Evolutionary conservation across 495 filamentous ascomycete genomes (phyloP).

Genomic region (Chaetomium fimeti): DNA sequence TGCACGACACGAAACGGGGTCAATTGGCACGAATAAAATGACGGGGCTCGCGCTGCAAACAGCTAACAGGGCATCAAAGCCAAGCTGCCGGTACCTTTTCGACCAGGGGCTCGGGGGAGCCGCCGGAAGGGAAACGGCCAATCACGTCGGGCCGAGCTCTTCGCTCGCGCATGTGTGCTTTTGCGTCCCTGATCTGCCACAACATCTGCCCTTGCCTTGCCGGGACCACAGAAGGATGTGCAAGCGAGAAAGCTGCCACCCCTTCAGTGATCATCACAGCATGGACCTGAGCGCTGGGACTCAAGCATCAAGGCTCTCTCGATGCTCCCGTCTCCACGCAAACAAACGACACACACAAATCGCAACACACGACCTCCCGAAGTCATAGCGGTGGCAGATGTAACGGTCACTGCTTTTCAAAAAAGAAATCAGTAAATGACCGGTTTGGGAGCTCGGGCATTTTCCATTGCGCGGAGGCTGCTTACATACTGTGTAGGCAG

Average conservation of each 20-base stretch:
- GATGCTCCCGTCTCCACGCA: neutral
- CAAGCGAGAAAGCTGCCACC: too few species aligned
- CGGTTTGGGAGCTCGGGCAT: too few species aligned
- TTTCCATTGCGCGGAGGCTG: too few species aligned
- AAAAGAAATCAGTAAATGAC: too few species aligned
- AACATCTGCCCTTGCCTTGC: slow-evolving; percentile 2
- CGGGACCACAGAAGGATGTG: neutral
- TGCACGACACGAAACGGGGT: too few species aligned
- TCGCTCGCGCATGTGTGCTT: neutral
- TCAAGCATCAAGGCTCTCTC: neutral
- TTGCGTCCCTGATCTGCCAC: slow-evolving; percentile 16
- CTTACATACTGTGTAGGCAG: too few species aligned
- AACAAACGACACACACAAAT: too few species aligned
- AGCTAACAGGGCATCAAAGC: too few species aligned
- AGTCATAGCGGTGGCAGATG: neutral
- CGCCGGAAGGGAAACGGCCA: neutral
- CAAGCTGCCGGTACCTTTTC: too few species aligned
- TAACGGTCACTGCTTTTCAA: neutral
- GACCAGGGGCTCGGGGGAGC: neutral
- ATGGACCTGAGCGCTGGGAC: slow-evolving; percentile 3
- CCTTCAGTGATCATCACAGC: neutral
- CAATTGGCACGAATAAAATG: too few species aligned
- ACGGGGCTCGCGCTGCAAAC: too few species aligned
- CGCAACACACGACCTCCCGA: neutral
- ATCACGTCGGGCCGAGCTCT: slow-evolving; percentile 5